Evolutionary conservation across 495 filamentous ascomycete genomes (phyloP).

Genomic region (Neurospora pannonica): DNA sequence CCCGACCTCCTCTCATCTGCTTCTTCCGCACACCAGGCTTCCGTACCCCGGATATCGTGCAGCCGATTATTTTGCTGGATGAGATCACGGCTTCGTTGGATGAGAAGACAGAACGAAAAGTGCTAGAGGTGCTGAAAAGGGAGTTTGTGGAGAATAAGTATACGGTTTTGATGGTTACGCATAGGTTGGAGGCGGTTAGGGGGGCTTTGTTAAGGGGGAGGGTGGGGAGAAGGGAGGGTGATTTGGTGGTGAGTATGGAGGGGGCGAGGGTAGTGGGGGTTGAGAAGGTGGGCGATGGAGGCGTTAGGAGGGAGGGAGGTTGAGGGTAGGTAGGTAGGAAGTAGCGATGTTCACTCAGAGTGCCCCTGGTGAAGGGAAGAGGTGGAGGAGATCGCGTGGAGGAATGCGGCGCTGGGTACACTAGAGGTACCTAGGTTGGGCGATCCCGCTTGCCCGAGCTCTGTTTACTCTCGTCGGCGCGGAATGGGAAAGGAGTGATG

Average conservation of each 20-base stretch:
- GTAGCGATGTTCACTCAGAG: not conserved
- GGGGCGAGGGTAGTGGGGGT: not conserved
- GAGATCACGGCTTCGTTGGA: conserved; percentile 81
- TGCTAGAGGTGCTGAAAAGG: conserved; percentile 55
- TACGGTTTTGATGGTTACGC: conserved; percentile 55
- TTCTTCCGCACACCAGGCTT: too few species aligned
- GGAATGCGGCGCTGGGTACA: not conserved
- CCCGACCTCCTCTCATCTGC: too few species aligned
- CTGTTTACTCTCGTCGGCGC: not conserved
- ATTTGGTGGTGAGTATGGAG: not conserved
- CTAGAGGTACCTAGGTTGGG: not conserved
- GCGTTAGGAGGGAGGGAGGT: not conserved
- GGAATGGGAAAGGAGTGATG: not conserved
- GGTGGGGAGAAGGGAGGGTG: not conserved
- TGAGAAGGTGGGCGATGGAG: not conserved
- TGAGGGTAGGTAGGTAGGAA: not conserved
- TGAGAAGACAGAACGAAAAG: conserved; percentile 64
- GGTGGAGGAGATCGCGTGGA: not conserved
- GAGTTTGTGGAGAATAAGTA: conserved; percentile 39
- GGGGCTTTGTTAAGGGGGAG: not conserved
- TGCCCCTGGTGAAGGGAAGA: not conserved
- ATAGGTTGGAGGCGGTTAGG: conserved; percentile 49
- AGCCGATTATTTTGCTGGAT: conserved; percentile 63
- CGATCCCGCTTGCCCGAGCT: not conserved
- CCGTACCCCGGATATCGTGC: not conserved